phyloP scores from a whole-genome alignment of 2,329 filamentous ascomycete genomes.

The Pyricularia sp. region DNA sequence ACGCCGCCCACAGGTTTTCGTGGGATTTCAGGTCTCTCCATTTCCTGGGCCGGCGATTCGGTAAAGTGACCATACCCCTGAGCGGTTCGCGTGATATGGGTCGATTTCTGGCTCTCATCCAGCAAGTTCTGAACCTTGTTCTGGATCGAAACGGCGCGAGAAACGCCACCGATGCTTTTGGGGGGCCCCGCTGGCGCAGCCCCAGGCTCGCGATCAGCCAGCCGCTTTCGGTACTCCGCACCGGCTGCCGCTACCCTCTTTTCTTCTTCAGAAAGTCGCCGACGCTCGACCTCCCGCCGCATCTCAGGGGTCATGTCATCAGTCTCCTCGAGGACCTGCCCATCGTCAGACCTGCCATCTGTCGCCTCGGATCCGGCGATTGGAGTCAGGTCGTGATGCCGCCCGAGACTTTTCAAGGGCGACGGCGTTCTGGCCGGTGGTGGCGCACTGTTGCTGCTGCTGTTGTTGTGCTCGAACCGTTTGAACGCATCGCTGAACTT shows the following conservation, averaged over 20 bases:
- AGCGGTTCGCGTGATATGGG: constrained; percentile 58
- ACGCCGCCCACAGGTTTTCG: constrained; percentile 38
- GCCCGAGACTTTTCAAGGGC: constrained; percentile 37
- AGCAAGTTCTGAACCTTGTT: constrained; percentile 81
- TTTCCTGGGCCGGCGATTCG: constrained; percentile 30
- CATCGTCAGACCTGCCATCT: constrained; percentile 58
- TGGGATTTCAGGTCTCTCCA: constrained; percentile 30
- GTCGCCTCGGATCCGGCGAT: constrained; percentile 71
- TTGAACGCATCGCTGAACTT: constrained; percentile 93
- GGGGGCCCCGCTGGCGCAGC: constrained; percentile 32
- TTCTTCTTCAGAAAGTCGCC: constrained; percentile 77
- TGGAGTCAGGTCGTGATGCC: constrained; percentile 47
- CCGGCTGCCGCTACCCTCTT: constrained; percentile 80
- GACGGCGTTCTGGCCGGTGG: constrained; percentile 34
- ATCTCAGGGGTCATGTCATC: constrained; percentile 78
- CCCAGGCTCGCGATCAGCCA: constrained; percentile 52
- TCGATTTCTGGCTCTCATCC: constrained; percentile 57
- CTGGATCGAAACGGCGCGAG: constrained; percentile 76
- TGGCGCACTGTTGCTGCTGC: constrained; percentile 15
- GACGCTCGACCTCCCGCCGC: constrained; percentile 79
- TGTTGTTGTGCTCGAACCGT: constrained; percentile 60
- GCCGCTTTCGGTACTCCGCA: constrained; percentile 72
- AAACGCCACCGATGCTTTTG: constrained; percentile 48
- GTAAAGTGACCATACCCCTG: constrained; percentile 88
- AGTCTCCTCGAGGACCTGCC: constrained; percentile 54